Conservation (phyloP, 192 early-diverging fungal genomes). For the Chytriomyces hyalinus region DNA sequence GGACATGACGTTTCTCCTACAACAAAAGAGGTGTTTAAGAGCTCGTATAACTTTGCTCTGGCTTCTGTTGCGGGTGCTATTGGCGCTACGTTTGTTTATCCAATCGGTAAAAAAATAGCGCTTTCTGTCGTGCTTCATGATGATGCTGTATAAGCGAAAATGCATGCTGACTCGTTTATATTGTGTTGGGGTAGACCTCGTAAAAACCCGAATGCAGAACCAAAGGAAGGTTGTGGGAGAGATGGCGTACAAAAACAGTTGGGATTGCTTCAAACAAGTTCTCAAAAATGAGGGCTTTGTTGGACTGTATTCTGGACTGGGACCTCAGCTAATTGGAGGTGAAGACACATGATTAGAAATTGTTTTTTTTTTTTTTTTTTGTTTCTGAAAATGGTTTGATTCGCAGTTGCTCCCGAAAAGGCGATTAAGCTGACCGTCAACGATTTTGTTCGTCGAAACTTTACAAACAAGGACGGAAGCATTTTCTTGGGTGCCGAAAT, state of each 20-base stretch:
- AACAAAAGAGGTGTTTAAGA: slow-evolving; percentile 57
- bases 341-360: slow-evolving; percentile 92
- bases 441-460: slow-evolving; percentile 74
- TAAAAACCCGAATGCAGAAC: slow-evolving; percentile 99
- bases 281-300: slow-evolving; percentile 85
- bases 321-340: slow-evolving; percentile 84
- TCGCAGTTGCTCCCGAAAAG: slow-evolving; percentile 91
- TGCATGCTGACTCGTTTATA: not conserved
- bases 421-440: slow-evolving; percentile 98
- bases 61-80: slow-evolving; percentile 91
- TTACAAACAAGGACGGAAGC: slow-evolving; percentile 68
- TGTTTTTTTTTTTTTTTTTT: not conserved
- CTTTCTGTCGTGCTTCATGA: no score
- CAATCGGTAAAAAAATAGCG: slow-evolving; percentile 62
- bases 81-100: slow-evolving; percentile 93
- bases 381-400: not conserved
- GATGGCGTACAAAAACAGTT: slow-evolving; percentile 90
- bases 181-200: slow-evolving; percentile 81
- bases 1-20: slow-evolving; percentile 12
- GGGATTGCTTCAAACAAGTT: slow-evolving; percentile 97
- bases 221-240: slow-evolving; percentile 89
- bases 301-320: slow-evolving; percentile 90
- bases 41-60: slow-evolving; percentile 75
- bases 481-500: slow-evolving; percentile 79
- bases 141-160: no score